These are phyloP conservation scores for Hypholoma fasciculare DNA, from an alignment of 768 basidiomycete species.

Conservation along the genomic window DNA sequence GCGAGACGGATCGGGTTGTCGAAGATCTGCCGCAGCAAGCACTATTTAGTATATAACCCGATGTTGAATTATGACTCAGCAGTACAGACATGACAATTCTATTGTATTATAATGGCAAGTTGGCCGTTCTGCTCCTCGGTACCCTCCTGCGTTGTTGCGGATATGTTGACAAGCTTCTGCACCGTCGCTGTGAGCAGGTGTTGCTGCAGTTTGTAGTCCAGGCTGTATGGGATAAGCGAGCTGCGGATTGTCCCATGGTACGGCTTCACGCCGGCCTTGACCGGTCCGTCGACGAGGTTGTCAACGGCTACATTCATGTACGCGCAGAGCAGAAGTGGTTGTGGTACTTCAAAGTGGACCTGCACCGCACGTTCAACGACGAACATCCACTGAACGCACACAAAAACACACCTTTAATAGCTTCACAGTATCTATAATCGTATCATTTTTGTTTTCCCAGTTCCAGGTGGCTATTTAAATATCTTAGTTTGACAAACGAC, in stretches of 20 bases:
- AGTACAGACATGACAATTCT: too few relatives aligned
- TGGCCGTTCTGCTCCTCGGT: constrained; percentile 10
- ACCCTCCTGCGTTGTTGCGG: constrained; percentile 21
- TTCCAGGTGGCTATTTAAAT: constrained; percentile 73
- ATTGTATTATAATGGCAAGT: too few relatives aligned
- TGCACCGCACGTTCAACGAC: constrained; percentile 23
- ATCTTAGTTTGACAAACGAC: constrained; percentile 4
- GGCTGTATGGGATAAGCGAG: constrained; percentile 54
- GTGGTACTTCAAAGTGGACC: constrained; percentile 77
- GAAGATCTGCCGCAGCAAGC: too few relatives aligned
- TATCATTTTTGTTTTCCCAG: constrained; percentile 93
- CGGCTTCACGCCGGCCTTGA: constrained; percentile 60
- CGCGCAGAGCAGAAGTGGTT: constrained; percentile 88
- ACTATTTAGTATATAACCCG: too few relatives aligned
- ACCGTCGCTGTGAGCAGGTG: constrained; percentile 58
- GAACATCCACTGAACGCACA: background rate
- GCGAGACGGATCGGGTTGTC: too few relatives aligned
- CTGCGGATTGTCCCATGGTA: constrained; percentile 57
- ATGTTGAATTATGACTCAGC: too few relatives aligned
- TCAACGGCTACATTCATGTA: constrained; percentile 96
- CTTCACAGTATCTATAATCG: constrained; percentile 89
- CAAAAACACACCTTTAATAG: constrained; percentile 20
- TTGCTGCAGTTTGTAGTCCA: constrained; percentile 60
- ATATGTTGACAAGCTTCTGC: constrained; percentile 34
- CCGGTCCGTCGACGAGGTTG: constrained; percentile 80